Evolutionary conservation across 129 eudicot genomes (phyloP).

Genomic region (Pittosporum tobira): DNA sequence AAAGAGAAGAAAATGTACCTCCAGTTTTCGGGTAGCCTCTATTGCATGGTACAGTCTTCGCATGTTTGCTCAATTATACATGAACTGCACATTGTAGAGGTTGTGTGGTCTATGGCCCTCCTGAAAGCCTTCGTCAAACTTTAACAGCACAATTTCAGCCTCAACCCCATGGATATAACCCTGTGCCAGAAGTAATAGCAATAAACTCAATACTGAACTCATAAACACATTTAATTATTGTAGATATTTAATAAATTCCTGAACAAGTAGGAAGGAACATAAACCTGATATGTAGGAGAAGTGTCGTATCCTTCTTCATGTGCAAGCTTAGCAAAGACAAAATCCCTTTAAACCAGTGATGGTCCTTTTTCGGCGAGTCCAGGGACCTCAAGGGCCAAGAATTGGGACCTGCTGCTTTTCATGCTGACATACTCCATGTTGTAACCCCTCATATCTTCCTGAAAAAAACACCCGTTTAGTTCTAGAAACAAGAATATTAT

Average conservation of each 20-base stretch:
- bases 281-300: too few relatives aligned
- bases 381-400: too few relatives aligned
- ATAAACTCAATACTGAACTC: neutral
- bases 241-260: too few relatives aligned
- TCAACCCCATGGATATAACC: conserved; percentile 80
- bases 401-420: conserved; percentile 23
- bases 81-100: conserved; percentile 62
- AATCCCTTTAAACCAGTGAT: too few relatives aligned
- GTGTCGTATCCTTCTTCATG: too few relatives aligned
- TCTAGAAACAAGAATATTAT: too few relatives aligned
- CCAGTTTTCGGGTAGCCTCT: conserved; percentile 52
- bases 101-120: conserved; percentile 23
- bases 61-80: conserved; percentile 51
- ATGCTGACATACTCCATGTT: conserved; percentile 56
- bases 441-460: conserved; percentile 64
- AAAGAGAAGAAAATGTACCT: conserved; percentile 48
- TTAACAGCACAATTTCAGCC: conserved; percentile 71
- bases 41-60: conserved; percentile 66
- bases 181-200: conserved; percentile 33
- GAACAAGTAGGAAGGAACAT: too few relatives aligned
- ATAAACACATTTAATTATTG: too few relatives aligned
- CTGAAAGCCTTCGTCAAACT: conserved; percentile 53
- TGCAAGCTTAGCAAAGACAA: too few relatives aligned
- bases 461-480: too few relatives aligned
- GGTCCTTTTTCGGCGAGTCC: too few relatives aligned